Evolutionary conservation across 1,284 basidiomycete species (phyloP), one percentile per base, ranked within the genome.

Genomic region (Naganishia albida): DNA sequence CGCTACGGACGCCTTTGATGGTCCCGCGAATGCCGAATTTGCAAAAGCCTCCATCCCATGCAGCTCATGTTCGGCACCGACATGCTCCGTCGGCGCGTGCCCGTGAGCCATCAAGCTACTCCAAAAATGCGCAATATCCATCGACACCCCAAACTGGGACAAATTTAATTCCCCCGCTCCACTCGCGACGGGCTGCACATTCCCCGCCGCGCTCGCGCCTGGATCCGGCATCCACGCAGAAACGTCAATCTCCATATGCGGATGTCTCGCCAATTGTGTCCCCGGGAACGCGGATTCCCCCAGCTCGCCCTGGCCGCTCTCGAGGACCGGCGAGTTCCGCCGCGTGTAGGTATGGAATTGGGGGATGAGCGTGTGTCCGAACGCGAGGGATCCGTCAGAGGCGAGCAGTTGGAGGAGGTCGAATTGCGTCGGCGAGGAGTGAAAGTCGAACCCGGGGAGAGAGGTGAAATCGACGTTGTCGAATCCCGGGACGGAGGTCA

Each of bases 361-460:
- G 7, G 63, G 63, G 34, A 55, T 55, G 25, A 65, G 55, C 15
- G 56, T 62, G 30, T 67, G 66, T 18, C 63, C 56, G 42, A 67
- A 64, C 1, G 62, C 52, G 18, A 64, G 56, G 15, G 66, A 64
- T 6, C 63, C 42, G 23, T 67, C 66, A 2, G 62, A 59, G 1
- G 63, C 63, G 26, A 67, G 43, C 4, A 67, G 44, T 7, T 55
- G 53, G 6, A 67, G 43, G 6, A 67, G 63, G 43, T 67, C 66
- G 7, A 67, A 20, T 26, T 64, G 55, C 23, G 46, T 60, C 2
- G 62, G 62, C 6, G 62, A 64, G 4, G 57, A 49, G 12, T 48
- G 20, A n/a, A 60, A 60, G 23, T 60, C 57, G 25, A 60, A 60
- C 7, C 46, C 57, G 12, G 46, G 20, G 18, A 60, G 49, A 16